These are phyloP conservation scores for Penicillium cosmopolitanum DNA, from an alignment of 495 filamentous ascomycete species.

Conservation along the genomic window DNA sequence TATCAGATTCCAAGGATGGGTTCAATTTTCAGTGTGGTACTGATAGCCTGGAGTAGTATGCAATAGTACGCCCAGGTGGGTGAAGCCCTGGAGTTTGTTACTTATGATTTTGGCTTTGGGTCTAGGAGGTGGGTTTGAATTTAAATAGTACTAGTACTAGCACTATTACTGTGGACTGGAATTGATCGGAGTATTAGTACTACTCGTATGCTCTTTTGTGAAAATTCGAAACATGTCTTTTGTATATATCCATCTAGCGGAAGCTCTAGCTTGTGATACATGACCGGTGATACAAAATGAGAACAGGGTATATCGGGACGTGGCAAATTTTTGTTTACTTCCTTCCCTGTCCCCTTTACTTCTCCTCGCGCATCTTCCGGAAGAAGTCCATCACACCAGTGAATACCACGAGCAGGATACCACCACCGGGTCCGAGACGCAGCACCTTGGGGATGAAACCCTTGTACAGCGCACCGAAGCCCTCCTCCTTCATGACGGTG, in stretches of 20 bases:
- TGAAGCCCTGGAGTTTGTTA: no score
- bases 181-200: not conserved
- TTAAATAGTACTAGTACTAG: no score
- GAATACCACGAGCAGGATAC: constrained; percentile 91
- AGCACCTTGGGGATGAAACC: constrained; percentile 96
- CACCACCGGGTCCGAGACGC: constrained; percentile 83
- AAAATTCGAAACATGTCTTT: not conserved
- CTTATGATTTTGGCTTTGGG: no score
- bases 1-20: not conserved
- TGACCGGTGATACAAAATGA: constrained; percentile 1
- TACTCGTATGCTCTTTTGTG: not conserved
- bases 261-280: constrained; percentile 5
- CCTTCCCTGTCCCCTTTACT: constrained; percentile 18
- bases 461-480: constrained; percentile 92
- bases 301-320: constrained; percentile 6
- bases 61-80: no score
- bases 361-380: constrained; percentile 53
- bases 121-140: not conserved
- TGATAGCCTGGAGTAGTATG: no score
- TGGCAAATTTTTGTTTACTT: constrained; percentile 2
- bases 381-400: constrained; percentile 95
- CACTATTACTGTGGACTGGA: not conserved
- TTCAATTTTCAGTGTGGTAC: no score
- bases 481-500: constrained; percentile 90
- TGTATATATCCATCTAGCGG: constrained; percentile 4